phyloP scores from a whole-genome alignment of 1,139 yeast species.

The Yamadazyma membranifaciens region DNA sequence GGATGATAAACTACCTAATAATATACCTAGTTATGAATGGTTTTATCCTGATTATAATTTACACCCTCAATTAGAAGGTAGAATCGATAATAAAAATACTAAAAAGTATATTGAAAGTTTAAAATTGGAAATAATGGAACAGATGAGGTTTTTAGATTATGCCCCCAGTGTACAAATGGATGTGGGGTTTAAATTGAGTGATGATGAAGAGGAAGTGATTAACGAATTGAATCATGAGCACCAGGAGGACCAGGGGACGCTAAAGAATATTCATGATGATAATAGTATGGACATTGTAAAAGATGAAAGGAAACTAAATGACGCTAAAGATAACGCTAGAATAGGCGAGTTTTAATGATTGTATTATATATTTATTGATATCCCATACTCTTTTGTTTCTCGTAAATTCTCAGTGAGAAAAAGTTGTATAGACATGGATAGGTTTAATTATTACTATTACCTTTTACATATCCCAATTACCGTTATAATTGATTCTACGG shows the following conservation, averaged over 20 bases:
- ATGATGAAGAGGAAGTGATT: slow-evolving; percentile 57
- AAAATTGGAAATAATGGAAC: slow-evolving; percentile 74
- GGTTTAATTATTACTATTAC: slow-evolving; percentile 49
- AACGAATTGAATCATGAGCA: slow-evolving; percentile 57
- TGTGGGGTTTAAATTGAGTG: slow-evolving; percentile 64
- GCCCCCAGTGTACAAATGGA: slow-evolving; percentile 96
- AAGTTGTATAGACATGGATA: slow-evolving; percentile 28
- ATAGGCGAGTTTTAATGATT: slow-evolving; percentile 4
- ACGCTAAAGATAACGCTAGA: slow-evolving; percentile 30
- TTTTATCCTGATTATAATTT: slow-evolving; percentile 91
- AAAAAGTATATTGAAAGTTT: slow-evolving; percentile 83
- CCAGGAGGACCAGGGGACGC: slow-evolving; percentile 54
- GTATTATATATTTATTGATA: background rate
- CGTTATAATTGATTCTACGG: slow-evolving; percentile 67
- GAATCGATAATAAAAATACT: slow-evolving; percentile 84
- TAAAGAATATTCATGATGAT: slow-evolving; percentile 51
- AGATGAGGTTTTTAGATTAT: slow-evolving; percentile 74
- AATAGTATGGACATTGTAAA: slow-evolving; percentile 14
- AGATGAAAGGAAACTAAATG: too few relatives aligned
- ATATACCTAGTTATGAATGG: slow-evolving; percentile 79
- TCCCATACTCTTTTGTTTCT: background rate
- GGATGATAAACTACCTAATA: slow-evolving; percentile 73
- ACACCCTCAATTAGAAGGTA: slow-evolving; percentile 87
- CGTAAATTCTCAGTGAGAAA: too few relatives aligned
- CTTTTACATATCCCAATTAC: slow-evolving; percentile 73